phyloP scores from a whole-genome alignment of 73 alveolate genomes.

The Durusdinium trenchii region DNA sequence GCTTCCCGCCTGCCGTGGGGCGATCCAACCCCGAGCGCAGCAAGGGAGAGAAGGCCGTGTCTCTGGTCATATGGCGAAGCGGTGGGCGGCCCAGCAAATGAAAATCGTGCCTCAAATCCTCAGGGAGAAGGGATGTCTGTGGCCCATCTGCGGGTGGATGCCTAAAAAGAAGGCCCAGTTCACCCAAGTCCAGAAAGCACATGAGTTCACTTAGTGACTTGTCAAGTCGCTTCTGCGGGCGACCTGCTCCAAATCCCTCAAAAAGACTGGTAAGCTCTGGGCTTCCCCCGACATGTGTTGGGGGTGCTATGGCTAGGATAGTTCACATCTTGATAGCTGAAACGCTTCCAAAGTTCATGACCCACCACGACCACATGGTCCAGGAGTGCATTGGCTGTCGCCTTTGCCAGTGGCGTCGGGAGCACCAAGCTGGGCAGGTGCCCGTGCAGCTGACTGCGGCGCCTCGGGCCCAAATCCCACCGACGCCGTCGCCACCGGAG shows the following conservation, averaged over 20 bases:
- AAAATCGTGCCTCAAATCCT: slow-evolving; percentile 86
- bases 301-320: too few relatives aligned
- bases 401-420: slow-evolving; percentile 50
- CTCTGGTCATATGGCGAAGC: slow-evolving; percentile 41
- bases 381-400: slow-evolving; percentile 81
- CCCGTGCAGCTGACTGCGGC: background rate
- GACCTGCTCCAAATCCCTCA: too few relatives aligned
- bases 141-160: too few relatives aligned
- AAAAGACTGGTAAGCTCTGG: too few relatives aligned
- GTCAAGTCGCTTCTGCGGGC: too few relatives aligned
- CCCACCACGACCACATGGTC: slow-evolving; percentile 93
- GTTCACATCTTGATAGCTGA: background rate
- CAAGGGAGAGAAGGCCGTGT: slow-evolving; percentile 87
- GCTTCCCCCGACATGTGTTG: too few relatives aligned
- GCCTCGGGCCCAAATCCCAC: background rate
- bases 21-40: slow-evolving; percentile 47
- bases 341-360: background rate
- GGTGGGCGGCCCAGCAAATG: slow-evolving; percentile 58
- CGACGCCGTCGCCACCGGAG: background rate
- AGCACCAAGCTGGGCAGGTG: slow-evolving; percentile 30
- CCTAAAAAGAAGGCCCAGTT: too few relatives aligned
- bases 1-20: slow-evolving; percentile 19
- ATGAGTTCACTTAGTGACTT: too few relatives aligned
- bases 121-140: background rate
- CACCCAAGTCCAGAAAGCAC: too few relatives aligned